Evolutionary conservation across 2,329 filamentous ascomycete genomes (phyloP).

Genomic region (Pseudocercospora cruenta): DNA sequence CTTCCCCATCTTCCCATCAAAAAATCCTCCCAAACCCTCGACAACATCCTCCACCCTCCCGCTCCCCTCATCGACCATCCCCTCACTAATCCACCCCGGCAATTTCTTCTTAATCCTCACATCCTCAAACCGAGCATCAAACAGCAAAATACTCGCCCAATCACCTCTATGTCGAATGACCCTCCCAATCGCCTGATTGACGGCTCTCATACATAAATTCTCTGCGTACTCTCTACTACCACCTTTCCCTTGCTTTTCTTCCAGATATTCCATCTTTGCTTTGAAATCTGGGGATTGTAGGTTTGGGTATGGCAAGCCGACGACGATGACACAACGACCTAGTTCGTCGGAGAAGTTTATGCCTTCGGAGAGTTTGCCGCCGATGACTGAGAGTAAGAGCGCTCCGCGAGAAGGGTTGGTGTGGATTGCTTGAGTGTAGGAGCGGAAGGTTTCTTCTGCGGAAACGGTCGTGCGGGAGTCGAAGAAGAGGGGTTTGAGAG

Average conservation of each 20-base stretch:
- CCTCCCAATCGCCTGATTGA: constrained; percentile 94
- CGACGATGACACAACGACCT: constrained; percentile 85
- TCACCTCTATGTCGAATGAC: constrained; percentile 87
- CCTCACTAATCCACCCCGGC: constrained; percentile 78
- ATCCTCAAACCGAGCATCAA: constrained; percentile 78
- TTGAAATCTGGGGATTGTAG: constrained; percentile 89
- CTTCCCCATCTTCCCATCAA: neutral
- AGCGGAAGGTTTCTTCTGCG: constrained; percentile 70
- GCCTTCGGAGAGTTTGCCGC: constrained; percentile 92
- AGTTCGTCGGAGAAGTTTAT: constrained; percentile 96
- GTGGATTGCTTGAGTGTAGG: constrained; percentile 71
- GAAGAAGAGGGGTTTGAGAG: constrained; percentile 55
- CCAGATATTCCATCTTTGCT: constrained; percentile 85
- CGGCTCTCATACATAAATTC: constrained; percentile 93
- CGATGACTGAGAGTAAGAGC: constrained; percentile 85
- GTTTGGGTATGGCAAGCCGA: constrained; percentile 92
- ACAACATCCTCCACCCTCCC: constrained; percentile 14
- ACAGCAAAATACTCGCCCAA: constrained; percentile 85
- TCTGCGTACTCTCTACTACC: constrained; percentile 82
- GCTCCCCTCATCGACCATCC: constrained; percentile 13
- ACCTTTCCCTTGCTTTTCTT: constrained; percentile 54
- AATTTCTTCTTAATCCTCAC: constrained; percentile 76
- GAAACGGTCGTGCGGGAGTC: constrained; percentile 58
- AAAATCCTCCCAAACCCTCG: constrained; percentile 21
- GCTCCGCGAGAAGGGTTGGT: constrained; percentile 61